Base-by-base conservation (phyloP, 129 eudicot genomes). In the Heracleum sosnowskyi region DNA sequence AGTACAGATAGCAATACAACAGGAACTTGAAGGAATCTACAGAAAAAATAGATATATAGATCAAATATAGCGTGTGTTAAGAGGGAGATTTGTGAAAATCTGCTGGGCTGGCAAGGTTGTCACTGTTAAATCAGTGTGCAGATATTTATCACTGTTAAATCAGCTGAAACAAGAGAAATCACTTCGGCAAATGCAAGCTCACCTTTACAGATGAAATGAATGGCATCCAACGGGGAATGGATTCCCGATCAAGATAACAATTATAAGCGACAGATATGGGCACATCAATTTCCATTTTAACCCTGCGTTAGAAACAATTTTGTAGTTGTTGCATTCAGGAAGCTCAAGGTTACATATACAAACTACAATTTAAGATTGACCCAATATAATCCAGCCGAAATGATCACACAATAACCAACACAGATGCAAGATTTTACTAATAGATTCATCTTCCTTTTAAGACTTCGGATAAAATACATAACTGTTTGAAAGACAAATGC, bases 221-320 rank as follows among this genome's bases (percentile, higher is more conserved):
- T 40, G 99, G 99, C 99, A 96, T 96, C 99, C 99, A 96, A 49
- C 75, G 86, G 76, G 99, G 96, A 76, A 96, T 96, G 53, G 97
- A 87, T 85, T 96, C 97, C 70, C 97, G 91, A 79, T 96, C 99
- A 60, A 87, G 85, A 81, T 96, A 96, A 79, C 96, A 90, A 34
- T 86, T 74, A 82, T 96, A 96, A 15, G 99, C 99, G 34, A 90
- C 90, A 12, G 97, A 90, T 84, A 77, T 81, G 12, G 99, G 97
- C 35, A 96, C 97, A 79, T 96, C 96, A 33, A 96, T 82, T 69
- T 90, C 97, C 95, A 81, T 88, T 84, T 90, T 92, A 42, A 90
- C 97, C 89, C 99, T 96, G 91, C 86, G 79, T 73, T 71, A 26
- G 24, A 73, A 42, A 24, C 33, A 41, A 31, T 11, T 47, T 72